A percentile compares a stretch with the other conserved stretches of the same genome.
These are phyloP conservation scores for Tetrahymena thermophila DNA, from an alignment of 73 alveolate genomes.

Conservation along the genomic window DNA sequence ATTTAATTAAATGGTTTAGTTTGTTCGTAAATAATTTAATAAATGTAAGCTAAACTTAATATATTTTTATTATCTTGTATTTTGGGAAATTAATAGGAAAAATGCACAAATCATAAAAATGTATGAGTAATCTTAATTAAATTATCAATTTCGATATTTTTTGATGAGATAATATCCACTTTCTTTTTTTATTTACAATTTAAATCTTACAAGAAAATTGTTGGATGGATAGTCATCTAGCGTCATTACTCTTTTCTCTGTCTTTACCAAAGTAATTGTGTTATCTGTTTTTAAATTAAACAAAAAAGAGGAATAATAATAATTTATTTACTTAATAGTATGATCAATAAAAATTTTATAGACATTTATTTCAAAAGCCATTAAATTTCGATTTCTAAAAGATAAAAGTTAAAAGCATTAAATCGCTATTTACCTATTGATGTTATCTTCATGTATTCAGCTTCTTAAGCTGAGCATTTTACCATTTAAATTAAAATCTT, in stretches of 20 bases:
- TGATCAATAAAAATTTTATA: neutral
- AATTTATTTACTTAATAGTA: neutral
- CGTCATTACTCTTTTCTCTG: neutral
- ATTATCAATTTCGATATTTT: neutral
- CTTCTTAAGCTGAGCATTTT: neutral
- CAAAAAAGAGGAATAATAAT: neutral
- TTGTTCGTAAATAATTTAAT: neutral
- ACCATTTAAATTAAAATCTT: slow-evolving; percentile 2
- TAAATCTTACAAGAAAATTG: neutral
- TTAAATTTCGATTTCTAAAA: no score
- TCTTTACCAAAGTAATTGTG: neutral
- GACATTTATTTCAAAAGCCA: no score
- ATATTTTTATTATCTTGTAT: neutral
- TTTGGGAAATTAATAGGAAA: neutral
- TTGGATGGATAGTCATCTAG: neutral
- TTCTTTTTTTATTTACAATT: neutral
- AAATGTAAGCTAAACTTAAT: neutral
- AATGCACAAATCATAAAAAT: neutral
- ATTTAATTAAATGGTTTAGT: neutral
- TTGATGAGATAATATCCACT: neutral
- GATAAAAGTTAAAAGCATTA: no score
- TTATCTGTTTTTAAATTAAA: neutral
- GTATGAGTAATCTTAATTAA: neutral
- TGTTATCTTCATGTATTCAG: slow-evolving; percentile 2
- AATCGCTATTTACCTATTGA: neutral